phyloP scores from a whole-genome alignment of 2,329 filamentous ascomycete genomes.

The Talaromyces pinophilus region DNA sequence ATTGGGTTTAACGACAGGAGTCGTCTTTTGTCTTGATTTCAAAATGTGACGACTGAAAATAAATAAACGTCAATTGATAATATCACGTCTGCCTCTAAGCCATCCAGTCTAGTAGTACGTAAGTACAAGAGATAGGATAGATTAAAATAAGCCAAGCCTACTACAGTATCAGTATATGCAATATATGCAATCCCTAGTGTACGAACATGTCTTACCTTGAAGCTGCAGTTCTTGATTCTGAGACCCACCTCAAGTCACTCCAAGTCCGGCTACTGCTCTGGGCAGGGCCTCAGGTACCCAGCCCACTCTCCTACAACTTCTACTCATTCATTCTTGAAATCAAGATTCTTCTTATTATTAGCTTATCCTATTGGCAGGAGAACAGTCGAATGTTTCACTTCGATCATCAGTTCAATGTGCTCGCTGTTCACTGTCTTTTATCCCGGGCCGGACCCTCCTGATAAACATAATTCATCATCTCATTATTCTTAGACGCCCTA shows the following conservation, averaged over 20 bases:
- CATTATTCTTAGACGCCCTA: neutral
- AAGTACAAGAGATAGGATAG: neutral
- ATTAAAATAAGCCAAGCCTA: neutral
- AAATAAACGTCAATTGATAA: slow-evolving; percentile 20
- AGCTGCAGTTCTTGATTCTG: neutral
- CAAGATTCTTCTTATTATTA: neutral
- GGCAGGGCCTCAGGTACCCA: neutral
- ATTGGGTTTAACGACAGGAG: slow-evolving; percentile 26
- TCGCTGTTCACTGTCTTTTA: slow-evolving; percentile 1
- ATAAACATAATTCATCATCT: neutral
- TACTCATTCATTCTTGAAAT: neutral
- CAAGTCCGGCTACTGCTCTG: neutral
- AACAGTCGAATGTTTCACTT: neutral
- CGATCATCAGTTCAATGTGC: slow-evolving; percentile 9
- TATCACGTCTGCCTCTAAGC: slow-evolving; percentile 18
- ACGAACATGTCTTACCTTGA: slow-evolving; percentile 9
- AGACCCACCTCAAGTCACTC: neutral
- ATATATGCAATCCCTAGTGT: neutral
- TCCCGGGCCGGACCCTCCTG: slow-evolving; percentile 10
- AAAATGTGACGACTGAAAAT: slow-evolving; percentile 15
- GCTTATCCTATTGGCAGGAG: neutral
- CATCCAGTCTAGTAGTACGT: neutral
- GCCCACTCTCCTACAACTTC: neutral
- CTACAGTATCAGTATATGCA: neutral
- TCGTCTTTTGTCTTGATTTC: slow-evolving; percentile 15